Evolutionary conservation across 75 land plant genomes (phyloP), one percentile per base, ranked within the genome.

Genomic region (Cupressus sempervirens): DNA sequence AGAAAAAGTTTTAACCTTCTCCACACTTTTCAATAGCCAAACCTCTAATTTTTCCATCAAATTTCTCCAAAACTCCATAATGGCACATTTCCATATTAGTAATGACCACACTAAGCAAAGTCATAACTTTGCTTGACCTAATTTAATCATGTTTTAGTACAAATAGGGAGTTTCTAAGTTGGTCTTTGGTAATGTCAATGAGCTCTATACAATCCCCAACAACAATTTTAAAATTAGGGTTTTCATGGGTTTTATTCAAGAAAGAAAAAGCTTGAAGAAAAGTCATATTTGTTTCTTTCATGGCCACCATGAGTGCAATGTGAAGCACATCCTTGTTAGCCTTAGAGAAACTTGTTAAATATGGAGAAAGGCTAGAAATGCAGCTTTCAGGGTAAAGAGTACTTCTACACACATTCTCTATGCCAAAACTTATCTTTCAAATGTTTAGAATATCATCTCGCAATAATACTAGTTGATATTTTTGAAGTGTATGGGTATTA

Each of bases 111-210:
- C 76, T 74, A 16, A 74, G 76, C 76, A 30, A 74, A 4, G 76
- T 35, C 76, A 13, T 3, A 13, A 35, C 34, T 0, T 34, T 6
- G 4, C 15, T 14, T 76, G 23, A 43, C 8, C 6, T 76, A 18
- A 76, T 7, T 35, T 38, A 43, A 30, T 34, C 41, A 9, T 7
- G 7, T 14, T 74, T 11, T 74, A 74, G 36, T 14, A 74, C 40
- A 74, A 16, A 35, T 0, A 74, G 11, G 1, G 79, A 76, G 79
- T 40, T 74, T 2, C 34, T 14, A 74, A 74, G 35, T 16, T 74
- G 76, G 79, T 76, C 79, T 20, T 38, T 34, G 7, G 79, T 76
- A 76, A 74, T 35, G 36, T 74, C 76, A 5, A 74, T 74, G 76
- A 74, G 76, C 76, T 74, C 76, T 3, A 74, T 14, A 35, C 76